A percentile compares a stretch with the other conserved stretches of the same genome.
phyloP scores from a whole-genome alignment of 257 asterid genomes.

The Petunia axillaris region DNA sequence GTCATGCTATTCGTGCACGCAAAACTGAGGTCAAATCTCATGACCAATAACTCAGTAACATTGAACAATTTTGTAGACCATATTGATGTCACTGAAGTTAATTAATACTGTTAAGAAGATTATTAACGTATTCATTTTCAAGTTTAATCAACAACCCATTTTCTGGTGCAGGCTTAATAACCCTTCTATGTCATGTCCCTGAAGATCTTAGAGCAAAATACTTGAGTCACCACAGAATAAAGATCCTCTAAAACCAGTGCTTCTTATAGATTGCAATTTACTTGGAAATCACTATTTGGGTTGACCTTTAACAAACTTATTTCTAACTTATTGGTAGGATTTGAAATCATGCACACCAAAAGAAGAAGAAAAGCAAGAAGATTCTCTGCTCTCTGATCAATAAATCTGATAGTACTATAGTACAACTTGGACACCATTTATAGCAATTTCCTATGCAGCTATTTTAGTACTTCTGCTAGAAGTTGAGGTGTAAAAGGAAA shows the following conservation, averaged over 20 bases:
- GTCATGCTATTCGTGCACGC: not conserved
- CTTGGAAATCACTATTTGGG: not conserved
- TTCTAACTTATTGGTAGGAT: not conserved
- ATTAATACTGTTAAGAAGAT: not conserved
- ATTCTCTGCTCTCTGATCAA: not conserved
- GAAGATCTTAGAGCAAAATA: not conserved
- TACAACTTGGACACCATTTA: not conserved
- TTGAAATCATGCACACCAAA: not conserved
- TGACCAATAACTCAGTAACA: not conserved
- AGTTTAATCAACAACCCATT: not conserved
- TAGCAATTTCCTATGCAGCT: not conserved
- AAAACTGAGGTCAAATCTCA: not conserved
- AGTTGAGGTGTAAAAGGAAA: not conserved
- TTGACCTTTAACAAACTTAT: conserved; percentile 16
- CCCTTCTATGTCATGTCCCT: not conserved
- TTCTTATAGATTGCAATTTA: too few species aligned
- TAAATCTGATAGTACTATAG: not conserved
- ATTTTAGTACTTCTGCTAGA: not conserved
- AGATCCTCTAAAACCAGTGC: not conserved
- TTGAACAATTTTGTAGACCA: not conserved
- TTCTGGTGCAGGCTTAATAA: not conserved
- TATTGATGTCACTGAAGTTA: not conserved
- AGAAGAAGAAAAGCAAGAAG: not conserved
- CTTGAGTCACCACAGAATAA: not conserved
- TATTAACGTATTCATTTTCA: not conserved